A percentile compares a stretch with the other conserved stretches of the same genome.
Evolutionary conservation across 2,329 filamentous ascomycete genomes (phyloP).

Genomic region (Aspergillus sp.): DNA sequence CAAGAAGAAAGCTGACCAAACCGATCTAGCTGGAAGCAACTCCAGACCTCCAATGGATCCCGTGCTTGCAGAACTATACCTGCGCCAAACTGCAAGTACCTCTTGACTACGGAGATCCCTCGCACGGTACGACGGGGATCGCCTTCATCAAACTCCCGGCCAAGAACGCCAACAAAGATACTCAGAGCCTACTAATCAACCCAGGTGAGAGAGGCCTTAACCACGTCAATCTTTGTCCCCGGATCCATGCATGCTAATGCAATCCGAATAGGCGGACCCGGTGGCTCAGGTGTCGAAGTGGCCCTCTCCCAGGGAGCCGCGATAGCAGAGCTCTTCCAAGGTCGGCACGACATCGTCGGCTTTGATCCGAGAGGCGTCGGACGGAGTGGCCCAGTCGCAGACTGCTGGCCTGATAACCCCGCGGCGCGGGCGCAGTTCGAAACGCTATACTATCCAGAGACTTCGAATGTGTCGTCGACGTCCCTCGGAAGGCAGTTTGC

Average conservation of each 20-base stretch:
- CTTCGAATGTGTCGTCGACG: slow-evolving; percentile 16
- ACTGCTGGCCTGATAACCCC: slow-evolving; percentile 28
- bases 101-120: slow-evolving; percentile 20
- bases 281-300: slow-evolving; percentile 6
- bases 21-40: slow-evolving; percentile 12
- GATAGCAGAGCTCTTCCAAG: background rate
- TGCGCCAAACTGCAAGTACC: slow-evolving; percentile 22
- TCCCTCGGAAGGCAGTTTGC: slow-evolving; percentile 15
- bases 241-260: background rate
- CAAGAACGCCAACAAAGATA: slow-evolving; percentile 7
- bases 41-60: slow-evolving; percentile 12
- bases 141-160: slow-evolving; percentile 21
- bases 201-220: background rate
- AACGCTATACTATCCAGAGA: slow-evolving; percentile 16
- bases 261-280: background rate
- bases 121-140: slow-evolving; percentile 15
- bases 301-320: background rate
- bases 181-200: slow-evolving; percentile 19
- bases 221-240: background rate
- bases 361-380: slow-evolving; percentile 33
- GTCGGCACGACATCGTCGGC: slow-evolving; percentile 26
- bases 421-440: slow-evolving; percentile 16
- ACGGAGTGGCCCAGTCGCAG: slow-evolving; percentile 28
- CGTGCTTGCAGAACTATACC: slow-evolving; percentile 16
- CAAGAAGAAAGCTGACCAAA: background rate